phyloP scores from a whole-genome alignment of 805 yeast genomes.

The Millerozyma miso region DNA sequence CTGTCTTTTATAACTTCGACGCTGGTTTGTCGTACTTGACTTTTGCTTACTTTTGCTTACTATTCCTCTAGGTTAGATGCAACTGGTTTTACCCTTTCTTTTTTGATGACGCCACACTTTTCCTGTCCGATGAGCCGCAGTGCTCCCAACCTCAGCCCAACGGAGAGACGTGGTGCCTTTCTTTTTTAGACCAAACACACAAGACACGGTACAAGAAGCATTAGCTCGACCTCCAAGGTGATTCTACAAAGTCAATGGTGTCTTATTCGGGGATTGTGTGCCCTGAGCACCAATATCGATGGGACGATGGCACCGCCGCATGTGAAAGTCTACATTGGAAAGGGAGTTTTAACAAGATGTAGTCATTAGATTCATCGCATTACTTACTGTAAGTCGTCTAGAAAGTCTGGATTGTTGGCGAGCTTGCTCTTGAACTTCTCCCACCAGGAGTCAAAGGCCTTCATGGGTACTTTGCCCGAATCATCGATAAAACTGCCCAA shows the following conservation, averaged over 20 bases:
- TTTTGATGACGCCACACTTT: not conserved
- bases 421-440: slow-evolving; percentile 74
- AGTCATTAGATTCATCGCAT: not conserved
- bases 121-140: not conserved
- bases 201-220: too few species aligned
- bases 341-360: not conserved
- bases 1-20: not conserved
- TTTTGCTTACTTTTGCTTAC: too few species aligned
- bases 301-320: not conserved
- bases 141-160: not conserved
- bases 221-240: too few species aligned
- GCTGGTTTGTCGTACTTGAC: not conserved
- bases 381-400: slow-evolving; percentile 42
- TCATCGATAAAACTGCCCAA: slow-evolving; percentile 81
- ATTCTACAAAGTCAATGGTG: too few species aligned
- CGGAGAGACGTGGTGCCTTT: too few species aligned
- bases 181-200: too few species aligned
- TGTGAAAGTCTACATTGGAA: not conserved
- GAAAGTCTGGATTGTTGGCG: slow-evolving; percentile 75
- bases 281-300: too few species aligned
- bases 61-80: too few species aligned
- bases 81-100: not conserved
- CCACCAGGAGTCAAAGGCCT: slow-evolving; percentile 94
- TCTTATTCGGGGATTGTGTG: too few species aligned
- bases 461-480: slow-evolving; percentile 79